Evolutionary conservation across 176 grass and related monocot genomes (phyloP).

Genomic region (Otatea glauca): DNA sequence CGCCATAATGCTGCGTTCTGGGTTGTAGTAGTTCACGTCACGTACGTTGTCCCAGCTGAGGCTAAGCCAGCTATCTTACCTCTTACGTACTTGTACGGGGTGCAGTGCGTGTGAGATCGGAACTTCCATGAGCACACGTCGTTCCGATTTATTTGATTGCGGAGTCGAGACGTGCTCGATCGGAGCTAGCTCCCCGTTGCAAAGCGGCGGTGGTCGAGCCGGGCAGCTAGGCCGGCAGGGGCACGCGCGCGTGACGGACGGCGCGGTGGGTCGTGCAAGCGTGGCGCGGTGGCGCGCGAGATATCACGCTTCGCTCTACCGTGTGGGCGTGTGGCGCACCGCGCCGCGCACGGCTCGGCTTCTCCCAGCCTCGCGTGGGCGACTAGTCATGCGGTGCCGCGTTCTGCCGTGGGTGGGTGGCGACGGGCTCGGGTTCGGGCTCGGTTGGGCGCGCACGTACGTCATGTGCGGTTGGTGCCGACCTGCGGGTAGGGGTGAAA

Average conservation of each 20-base stretch:
- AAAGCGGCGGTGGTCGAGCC: background rate
- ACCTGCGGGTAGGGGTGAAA: no score
- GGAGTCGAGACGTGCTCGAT: background rate
- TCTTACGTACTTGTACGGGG: background rate
- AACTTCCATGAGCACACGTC: background rate
- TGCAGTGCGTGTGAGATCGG: background rate
- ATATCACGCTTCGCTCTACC: no score
- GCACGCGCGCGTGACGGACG: background rate
- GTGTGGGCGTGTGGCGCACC: no score
- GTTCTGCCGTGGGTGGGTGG: no score
- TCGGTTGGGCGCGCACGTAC: no score
- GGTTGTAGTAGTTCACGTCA: background rate
- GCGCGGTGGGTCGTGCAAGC: background rate
- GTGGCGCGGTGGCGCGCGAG: no score
- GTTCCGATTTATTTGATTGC: background rate
- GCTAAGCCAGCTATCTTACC: background rate
- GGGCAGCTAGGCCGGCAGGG: background rate
- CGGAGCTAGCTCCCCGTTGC: background rate
- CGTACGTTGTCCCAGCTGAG: background rate
- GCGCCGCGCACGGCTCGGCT: no score
- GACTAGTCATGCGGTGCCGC: no score
- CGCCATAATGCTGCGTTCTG: background rate
- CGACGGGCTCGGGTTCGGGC: no score
- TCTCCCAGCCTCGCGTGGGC: no score
- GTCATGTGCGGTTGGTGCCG: no score